phyloP scores from a whole-genome alignment of 179 eudicot genomes.

The Silene coronaria region DNA sequence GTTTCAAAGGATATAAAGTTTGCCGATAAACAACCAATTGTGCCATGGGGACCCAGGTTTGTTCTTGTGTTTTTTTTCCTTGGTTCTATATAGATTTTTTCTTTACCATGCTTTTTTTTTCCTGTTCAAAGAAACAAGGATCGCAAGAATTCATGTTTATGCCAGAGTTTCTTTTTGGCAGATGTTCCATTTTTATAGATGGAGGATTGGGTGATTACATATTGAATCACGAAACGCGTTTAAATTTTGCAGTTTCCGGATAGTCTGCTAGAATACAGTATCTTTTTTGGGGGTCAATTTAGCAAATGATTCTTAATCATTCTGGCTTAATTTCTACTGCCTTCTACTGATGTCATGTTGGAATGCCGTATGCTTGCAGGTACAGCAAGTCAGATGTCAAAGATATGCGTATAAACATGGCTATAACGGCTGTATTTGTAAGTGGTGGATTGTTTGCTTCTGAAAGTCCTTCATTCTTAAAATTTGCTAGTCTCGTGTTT shows the following conservation, averaged over 20 bases:
- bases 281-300: neutral
- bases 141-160: neutral
- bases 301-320: neutral
- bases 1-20: slow-evolving; percentile 83
- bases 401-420: slow-evolving; percentile 80
- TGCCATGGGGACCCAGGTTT: slow-evolving; percentile 98
- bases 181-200: no score
- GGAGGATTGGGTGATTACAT: no score
- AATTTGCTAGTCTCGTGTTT: neutral
- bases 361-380: slow-evolving; percentile 42
- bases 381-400: slow-evolving; percentile 60
- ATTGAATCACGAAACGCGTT: neutral
- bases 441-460: slow-evolving; percentile 29
- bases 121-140: neutral
- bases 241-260: neutral
- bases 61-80: slow-evolving; percentile 4
- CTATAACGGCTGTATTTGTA: slow-evolving; percentile 89
- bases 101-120: neutral
- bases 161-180: no score
- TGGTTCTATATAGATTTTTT: neutral
- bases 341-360: slow-evolving; percentile 3
- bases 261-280: neutral
- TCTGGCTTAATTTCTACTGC: neutral
- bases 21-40: slow-evolving; percentile 80
- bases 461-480: neutral